phyloP scores from a whole-genome alignment of 1,284 basidiomycete genomes.

The Ceratobasidium sp. region DNA sequence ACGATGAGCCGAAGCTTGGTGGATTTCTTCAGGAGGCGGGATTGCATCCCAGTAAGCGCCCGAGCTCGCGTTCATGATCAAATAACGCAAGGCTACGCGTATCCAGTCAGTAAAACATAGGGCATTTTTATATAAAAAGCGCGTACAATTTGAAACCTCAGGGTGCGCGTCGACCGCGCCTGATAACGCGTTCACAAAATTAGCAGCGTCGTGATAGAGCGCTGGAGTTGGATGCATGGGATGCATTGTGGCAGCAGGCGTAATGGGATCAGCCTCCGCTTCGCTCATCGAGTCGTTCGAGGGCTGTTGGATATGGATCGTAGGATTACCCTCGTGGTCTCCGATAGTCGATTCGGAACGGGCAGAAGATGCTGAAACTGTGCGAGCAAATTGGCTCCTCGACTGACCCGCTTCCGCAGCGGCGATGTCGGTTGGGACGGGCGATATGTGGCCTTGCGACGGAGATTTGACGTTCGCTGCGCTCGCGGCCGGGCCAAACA shows the following conservation, averaged over 20 bases:
- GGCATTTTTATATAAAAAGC: not conserved
- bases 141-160: conserved; percentile 18
- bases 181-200: conserved; percentile 27
- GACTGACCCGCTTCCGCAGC: conserved; percentile 21
- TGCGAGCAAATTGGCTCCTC: conserved; percentile 16
- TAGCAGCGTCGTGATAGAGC: conserved; percentile 30
- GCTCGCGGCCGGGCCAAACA: conserved; percentile 32
- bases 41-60: conserved; percentile 27
- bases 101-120: not conserved
- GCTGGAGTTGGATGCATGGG: conserved; percentile 21
- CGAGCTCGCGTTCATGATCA: conserved; percentile 1
- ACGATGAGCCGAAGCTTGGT: conserved; percentile 10
- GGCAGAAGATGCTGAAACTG: not conserved
- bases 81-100: conserved; percentile 2
- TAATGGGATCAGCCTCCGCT: conserved; percentile 8
- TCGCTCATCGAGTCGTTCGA: conserved; percentile 4
- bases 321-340: not conserved
- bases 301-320: conserved; percentile 29
- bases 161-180: conserved; percentile 17
- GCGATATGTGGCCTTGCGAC: conserved; percentile 28
- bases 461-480: conserved; percentile 35
- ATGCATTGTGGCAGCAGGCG: not conserved
- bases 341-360: not conserved
- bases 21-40: not conserved
- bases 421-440: conserved; percentile 9